phyloP scores from a whole-genome alignment of 176 grass and related monocot genomes.

The Hordeum marinum region DNA sequence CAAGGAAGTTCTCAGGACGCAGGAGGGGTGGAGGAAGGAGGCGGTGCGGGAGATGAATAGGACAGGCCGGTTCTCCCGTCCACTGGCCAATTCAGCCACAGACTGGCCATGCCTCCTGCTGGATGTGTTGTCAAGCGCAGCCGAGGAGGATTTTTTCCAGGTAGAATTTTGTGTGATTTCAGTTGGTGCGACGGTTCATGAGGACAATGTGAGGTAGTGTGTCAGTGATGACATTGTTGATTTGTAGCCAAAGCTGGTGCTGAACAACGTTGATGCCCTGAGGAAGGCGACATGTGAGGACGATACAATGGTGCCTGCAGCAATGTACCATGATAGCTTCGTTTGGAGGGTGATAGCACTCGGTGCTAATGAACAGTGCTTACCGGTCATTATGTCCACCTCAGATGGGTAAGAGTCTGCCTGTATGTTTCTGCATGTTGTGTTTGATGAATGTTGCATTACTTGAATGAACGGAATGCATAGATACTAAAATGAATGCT shows the following conservation, averaged over 20 bases:
- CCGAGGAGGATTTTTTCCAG: slow-evolving; percentile 81
- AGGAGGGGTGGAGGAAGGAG: slow-evolving; percentile 75
- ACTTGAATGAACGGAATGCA: neutral
- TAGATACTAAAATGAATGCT: neutral
- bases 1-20: slow-evolving; percentile 72
- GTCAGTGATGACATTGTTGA: neutral
- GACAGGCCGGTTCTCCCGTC: slow-evolving; percentile 52
- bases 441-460: neutral
- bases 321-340: slow-evolving; percentile 84
- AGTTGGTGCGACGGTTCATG: neutral
- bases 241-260: slow-evolving; percentile 84
- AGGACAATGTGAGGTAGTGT: neutral
- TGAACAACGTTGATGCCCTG: slow-evolving; percentile 85
- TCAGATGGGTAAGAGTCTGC: slow-evolving; percentile 68
- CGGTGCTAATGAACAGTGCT: slow-evolving; percentile 73
- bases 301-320: slow-evolving; percentile 59
- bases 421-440: neutral
- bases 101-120: slow-evolving; percentile 87
- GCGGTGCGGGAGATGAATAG: slow-evolving; percentile 63
- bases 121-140: slow-evolving; percentile 66
- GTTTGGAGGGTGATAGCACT: slow-evolving; percentile 89
- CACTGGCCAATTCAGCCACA: slow-evolving; percentile 67
- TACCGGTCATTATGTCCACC: slow-evolving; percentile 76
- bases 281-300: slow-evolving; percentile 55
- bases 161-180: slow-evolving; percentile 14